Conservation (phyloP, 2,329 filamentous ascomycete genomes). For the Colletotrichum echinochloae region DNA sequence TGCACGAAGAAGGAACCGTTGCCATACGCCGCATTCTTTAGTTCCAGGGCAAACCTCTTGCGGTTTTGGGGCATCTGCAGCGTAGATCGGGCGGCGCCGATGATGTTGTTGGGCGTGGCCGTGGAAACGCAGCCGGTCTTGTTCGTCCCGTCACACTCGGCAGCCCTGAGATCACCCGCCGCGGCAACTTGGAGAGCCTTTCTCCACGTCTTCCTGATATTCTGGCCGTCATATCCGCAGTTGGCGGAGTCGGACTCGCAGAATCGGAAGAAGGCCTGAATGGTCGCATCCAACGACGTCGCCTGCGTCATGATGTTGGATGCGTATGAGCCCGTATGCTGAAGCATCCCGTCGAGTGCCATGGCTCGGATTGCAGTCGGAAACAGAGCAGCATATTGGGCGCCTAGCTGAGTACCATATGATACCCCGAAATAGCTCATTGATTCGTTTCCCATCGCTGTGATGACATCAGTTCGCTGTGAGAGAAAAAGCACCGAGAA, state of each 20-base stretch:
- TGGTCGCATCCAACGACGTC: constrained; percentile 34
- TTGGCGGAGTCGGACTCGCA: constrained; percentile 20
- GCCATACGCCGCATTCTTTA: constrained; percentile 4
- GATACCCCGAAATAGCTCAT: constrained; percentile 35
- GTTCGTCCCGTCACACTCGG: constrained; percentile 28
- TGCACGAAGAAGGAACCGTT: constrained; percentile 21
- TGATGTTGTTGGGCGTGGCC: constrained; percentile 22
- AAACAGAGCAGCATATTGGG: constrained; percentile 28
- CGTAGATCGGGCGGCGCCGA: constrained; percentile 24
- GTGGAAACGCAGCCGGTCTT: constrained; percentile 21
- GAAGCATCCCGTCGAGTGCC: constrained; percentile 34
- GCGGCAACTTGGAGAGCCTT: constrained; percentile 23
- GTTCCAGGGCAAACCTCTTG: neutral
- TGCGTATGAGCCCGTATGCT: constrained; percentile 29
- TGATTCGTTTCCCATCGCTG: constrained; percentile 18
- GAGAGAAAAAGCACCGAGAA: neutral
- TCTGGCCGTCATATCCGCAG: constrained; percentile 23
- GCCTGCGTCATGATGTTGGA: constrained; percentile 37
- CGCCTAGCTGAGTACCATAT: constrained; percentile 32
- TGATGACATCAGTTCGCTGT: neutral
- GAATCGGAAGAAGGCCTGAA: constrained; percentile 32
- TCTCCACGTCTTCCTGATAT: constrained; percentile 28
- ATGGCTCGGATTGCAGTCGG: constrained; percentile 21
- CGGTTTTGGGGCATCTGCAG: neutral
- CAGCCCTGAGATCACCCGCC: constrained; percentile 19